A percentile compares a stretch with the other conserved stretches of the same genome.
phyloP scores from a whole-genome alignment of 1,284 basidiomycete genomes.

The Coriolopsis trogii region DNA sequence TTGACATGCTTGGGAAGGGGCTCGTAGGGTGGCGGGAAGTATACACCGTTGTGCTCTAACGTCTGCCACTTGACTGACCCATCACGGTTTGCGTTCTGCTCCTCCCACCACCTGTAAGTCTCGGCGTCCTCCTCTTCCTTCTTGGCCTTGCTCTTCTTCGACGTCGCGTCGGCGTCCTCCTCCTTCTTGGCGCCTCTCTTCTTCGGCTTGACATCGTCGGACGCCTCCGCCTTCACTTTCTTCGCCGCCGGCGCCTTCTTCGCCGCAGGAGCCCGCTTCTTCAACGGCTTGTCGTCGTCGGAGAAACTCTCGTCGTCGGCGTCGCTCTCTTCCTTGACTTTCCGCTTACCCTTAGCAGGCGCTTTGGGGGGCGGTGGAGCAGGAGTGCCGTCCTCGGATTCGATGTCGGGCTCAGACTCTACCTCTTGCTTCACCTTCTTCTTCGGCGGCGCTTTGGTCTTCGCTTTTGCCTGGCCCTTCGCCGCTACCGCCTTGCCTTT shows the following conservation, averaged over 20 bases:
- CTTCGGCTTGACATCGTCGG: conserved; percentile 32
- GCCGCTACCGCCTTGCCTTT: conserved; percentile 23
- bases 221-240: conserved; percentile 46
- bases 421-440: conserved; percentile 72
- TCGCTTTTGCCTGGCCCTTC: conserved; percentile 12
- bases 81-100: conserved; percentile 67
- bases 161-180: conserved; percentile 36
- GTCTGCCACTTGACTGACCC: conserved; percentile 90
- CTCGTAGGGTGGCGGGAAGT: conserved; percentile 95
- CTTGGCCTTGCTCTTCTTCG: conserved; percentile 55
- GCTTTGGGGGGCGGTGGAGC: conserved; percentile 42
- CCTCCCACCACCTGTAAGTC: conserved; percentile 86
- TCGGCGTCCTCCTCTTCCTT: conserved; percentile 70
- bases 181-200: conserved; percentile 40
- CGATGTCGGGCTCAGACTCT: conserved; percentile 37
- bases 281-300: conserved; percentile 49
- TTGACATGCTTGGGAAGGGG: conserved; percentile 85
- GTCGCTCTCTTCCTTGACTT: conserved; percentile 57
- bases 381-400: conserved; percentile 49
- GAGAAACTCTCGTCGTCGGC: conserved; percentile 41
- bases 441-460: conserved; percentile 45
- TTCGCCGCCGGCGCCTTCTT: conserved; percentile 36
- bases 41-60: conserved; percentile 91
- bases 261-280: conserved; percentile 34
- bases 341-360: conserved; percentile 50